Conservation (phyloP, 495 filamentous ascomycete species). For the Hypoxylon trugodes region DNA sequence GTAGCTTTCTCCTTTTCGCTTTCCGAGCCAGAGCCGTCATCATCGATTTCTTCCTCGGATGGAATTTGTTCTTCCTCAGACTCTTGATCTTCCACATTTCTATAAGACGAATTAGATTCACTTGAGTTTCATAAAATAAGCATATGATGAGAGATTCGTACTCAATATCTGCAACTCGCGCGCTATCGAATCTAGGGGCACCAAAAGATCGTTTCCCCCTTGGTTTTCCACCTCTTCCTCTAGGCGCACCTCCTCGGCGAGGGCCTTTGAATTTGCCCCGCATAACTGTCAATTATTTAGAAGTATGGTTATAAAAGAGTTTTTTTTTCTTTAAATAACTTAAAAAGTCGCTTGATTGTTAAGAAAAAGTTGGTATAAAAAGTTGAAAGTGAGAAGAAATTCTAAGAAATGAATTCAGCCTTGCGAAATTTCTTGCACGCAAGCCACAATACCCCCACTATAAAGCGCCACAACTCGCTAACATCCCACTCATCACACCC, state of each 20-base stretch:
- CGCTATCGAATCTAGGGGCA: constrained; percentile 33
- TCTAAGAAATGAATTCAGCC: constrained; percentile 33
- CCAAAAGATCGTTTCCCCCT: constrained; percentile 32
- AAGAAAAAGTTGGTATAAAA: not conserved
- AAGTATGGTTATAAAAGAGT: not conserved
- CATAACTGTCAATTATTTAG: constrained; percentile 18
- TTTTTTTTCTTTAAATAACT: not conserved
- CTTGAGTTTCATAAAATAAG: not conserved
- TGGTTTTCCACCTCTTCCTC: constrained; percentile 49
- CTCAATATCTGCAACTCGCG: constrained; percentile 39
- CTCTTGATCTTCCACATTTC: constrained; percentile 57
- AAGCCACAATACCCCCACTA: constrained; percentile 12
- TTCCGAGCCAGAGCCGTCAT: constrained; percentile 53
- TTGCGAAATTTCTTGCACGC: constrained; percentile 32
- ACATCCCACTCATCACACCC: not conserved
- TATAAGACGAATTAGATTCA: constrained; percentile 29
- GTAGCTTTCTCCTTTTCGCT: constrained; percentile 43
- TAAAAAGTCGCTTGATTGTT: not conserved
- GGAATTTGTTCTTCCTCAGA: constrained; percentile 49
- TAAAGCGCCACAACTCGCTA: constrained; percentile 7
- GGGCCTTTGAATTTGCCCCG: constrained; percentile 38
- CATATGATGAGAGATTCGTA: constrained; percentile 16
- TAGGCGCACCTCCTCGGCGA: constrained; percentile 32
- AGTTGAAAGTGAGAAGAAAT: constrained; percentile 14
- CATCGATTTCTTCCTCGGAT: constrained; percentile 51